Evolutionary conservation across 257 asterid genomes (phyloP), one percentile per base, ranked within the genome.

Genomic region (Paraleonurus japonicus): DNA sequence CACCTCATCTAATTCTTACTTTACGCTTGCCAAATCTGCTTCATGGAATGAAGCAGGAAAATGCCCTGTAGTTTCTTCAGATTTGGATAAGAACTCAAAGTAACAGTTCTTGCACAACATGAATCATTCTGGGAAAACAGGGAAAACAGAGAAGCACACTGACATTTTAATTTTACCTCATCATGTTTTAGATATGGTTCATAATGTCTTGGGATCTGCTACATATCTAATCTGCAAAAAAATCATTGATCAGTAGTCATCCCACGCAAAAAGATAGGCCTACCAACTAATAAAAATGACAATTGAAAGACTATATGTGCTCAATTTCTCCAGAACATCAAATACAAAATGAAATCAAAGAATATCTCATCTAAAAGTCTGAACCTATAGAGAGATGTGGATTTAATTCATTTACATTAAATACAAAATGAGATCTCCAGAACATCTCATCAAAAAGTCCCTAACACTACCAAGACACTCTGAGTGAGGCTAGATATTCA

Each of bases 161-260:
- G 37, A 53, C 73, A 73, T 78, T 75, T 41, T 67, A n/a, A n/a
- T 55, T 87, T 79, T 88, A 94, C 98, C 97, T 94, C 98, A 51
- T 89, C 98, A 83, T 94, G 97, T 80, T 76, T 91, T 69, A 94
- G 80, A 82, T 87, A 94, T 69, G 96, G 96, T 77, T 91, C 96
- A 91, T 65, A 91, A 76, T 60, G 96, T 86, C 90, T 94, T 94
- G 28, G 97, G 87, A 81, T 94, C 98, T 53, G 96, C 96, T 75
- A 79, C 87, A 75, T 94, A 94, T 75, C 98, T 82, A 81, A 94
- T 17, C 98, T 94, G 85, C 77, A 81, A 76, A 76, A 60, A 55
- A 3, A 57, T 51, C 47, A 54, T 3, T 0, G 26, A 69, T 73
- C 12, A 37, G 67, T 37, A 61, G 66, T 58, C 35, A 71, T 23